These are phyloP conservation scores for Pichia nanzhaoensis DNA, from an alignment of 805 yeast species.

Conservation along the genomic window DNA sequence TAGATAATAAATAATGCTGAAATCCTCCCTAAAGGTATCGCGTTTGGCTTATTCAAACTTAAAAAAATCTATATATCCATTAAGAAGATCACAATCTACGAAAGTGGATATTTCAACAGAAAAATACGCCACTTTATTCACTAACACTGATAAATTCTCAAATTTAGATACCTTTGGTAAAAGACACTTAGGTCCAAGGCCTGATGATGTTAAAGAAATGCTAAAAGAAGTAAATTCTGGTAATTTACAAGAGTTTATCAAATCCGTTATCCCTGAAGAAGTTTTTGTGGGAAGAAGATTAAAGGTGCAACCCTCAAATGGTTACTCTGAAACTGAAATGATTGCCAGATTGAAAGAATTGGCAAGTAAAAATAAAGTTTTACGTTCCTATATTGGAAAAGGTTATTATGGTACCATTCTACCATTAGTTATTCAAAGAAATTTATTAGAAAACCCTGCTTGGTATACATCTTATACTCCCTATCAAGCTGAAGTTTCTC, in stretches of 20 bases:
- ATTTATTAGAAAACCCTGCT: constrained; percentile 86
- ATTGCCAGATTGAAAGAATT: constrained; percentile 56
- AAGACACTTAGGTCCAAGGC: constrained; percentile 84
- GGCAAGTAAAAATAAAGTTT: constrained; percentile 69
- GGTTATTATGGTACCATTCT: constrained; percentile 88
- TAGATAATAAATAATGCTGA: constrained; percentile 2
- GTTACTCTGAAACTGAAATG: constrained; percentile 80
- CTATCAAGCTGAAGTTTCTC: constrained; percentile 96
- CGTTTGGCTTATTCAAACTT: background rate
- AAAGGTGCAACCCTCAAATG: constrained; percentile 58
- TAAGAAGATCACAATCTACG: constrained; percentile 11
- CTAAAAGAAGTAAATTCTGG: constrained; percentile 54
- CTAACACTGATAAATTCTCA: constrained; percentile 29
- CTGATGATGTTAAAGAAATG: constrained; percentile 59
- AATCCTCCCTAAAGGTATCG: constrained; percentile 2
- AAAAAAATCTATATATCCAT: background rate
- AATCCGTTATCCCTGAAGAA: constrained; percentile 68
- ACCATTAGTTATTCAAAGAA: constrained; percentile 92
- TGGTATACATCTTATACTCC: constrained; percentile 99
- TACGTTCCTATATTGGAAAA: constrained; percentile 79
- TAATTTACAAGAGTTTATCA: constrained; percentile 65
- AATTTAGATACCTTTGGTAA: constrained; percentile 75
- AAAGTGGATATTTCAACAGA: constrained; percentile 51
- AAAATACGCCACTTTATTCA: constrained; percentile 41
- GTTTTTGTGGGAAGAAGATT: constrained; percentile 66